phyloP scores from a whole-genome alignment of 169 alveolate species.

The Perkinsus marinus region DNA sequence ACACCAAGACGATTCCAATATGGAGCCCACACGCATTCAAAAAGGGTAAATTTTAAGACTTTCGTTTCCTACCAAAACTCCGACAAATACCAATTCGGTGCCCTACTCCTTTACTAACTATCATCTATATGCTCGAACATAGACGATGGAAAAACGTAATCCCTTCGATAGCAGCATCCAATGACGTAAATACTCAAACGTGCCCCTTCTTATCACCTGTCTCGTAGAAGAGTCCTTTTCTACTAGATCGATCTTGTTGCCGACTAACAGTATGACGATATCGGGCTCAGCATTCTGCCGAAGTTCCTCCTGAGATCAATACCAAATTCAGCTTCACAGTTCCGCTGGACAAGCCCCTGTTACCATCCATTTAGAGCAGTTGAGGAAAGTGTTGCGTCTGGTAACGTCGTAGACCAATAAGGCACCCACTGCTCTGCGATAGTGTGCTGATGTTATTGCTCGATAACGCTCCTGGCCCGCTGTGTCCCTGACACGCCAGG shows the following conservation, averaged over 20 bases:
- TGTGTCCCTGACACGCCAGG: slow-evolving; percentile 67
- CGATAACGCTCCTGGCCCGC: slow-evolving; percentile 89
- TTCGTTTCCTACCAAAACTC: too few relatives aligned
- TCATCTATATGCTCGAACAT: too few relatives aligned
- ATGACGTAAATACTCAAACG: too few relatives aligned
- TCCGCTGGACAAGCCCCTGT: neutral
- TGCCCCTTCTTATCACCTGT: slow-evolving; percentile 52
- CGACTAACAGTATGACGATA: slow-evolving; percentile 92
- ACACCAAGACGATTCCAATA: slow-evolving; percentile 2
- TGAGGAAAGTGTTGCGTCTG: slow-evolving; percentile 67
- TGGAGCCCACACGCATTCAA: neutral
- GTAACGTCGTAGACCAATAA: slow-evolving; percentile 84
- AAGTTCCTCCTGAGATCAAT: slow-evolving; percentile 79
- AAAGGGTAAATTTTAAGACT: too few relatives aligned
- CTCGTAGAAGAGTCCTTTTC: slow-evolving; percentile 71
- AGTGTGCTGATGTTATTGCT: slow-evolving; percentile 83
- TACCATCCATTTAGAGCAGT: slow-evolving; percentile 57
- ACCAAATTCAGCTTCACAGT: slow-evolving; percentile 58
- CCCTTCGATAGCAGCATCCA: too few relatives aligned
- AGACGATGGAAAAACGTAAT: too few relatives aligned
- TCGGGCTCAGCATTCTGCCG: slow-evolving; percentile 93
- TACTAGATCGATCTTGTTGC: slow-evolving; percentile 92
- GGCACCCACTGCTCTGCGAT: slow-evolving; percentile 90
- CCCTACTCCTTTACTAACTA: too few relatives aligned
- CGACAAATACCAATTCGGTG: too few relatives aligned